Evolutionary conservation across 345 rosid species (phyloP).

Genomic region (Viola odorata): DNA sequence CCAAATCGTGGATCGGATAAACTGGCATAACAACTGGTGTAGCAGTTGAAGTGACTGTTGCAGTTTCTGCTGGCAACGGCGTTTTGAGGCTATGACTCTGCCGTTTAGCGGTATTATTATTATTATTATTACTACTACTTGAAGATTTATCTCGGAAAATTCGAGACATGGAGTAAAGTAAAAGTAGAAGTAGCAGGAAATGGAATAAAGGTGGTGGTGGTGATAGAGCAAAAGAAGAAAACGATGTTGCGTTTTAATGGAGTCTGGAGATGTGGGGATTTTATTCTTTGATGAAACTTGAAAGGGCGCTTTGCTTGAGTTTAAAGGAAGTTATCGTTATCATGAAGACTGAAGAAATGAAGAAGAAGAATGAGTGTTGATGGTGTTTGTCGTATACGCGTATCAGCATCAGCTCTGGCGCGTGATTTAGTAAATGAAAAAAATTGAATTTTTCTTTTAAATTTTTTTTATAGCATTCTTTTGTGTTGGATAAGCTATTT

Average conservation of each 20-base stretch:
- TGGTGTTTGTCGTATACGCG: too few relatives aligned
- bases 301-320: neutral
- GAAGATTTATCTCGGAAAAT: conserved; percentile 14
- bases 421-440: too few relatives aligned
- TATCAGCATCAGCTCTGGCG: too few relatives aligned
- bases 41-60: neutral
- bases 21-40: neutral
- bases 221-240: neutral
- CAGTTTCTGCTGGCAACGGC: neutral
- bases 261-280: too few relatives aligned
- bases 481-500: too few relatives aligned
- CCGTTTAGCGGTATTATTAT: conserved; percentile 2
- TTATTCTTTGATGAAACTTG: too few relatives aligned
- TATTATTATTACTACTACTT: neutral
- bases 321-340: neutral
- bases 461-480: too few relatives aligned
- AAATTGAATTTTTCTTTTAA: too few relatives aligned
- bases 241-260: too few relatives aligned
- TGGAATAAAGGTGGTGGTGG: neutral
- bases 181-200: neutral
- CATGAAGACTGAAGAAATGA: neutral
- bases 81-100: neutral
- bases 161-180: conserved; percentile 1
- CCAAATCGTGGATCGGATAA: conserved; percentile 11
- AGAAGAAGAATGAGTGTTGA: too few relatives aligned